Evolutionary conservation across 2,329 filamentous ascomycete species (phyloP).

Genomic region (Epichloe baconii): DNA sequence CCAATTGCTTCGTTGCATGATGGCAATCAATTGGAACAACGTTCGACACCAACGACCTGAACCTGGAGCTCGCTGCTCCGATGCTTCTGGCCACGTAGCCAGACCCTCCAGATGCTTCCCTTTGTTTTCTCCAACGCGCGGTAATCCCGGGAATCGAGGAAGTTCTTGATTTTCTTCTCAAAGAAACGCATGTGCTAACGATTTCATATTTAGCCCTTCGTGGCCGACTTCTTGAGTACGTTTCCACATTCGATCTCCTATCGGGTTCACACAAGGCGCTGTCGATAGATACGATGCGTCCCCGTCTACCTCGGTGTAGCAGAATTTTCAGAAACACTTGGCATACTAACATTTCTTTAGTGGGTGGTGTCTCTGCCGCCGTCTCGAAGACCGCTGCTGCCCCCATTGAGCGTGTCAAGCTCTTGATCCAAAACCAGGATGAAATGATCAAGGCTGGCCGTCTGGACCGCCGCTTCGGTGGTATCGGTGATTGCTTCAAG

Average conservation of each 20-base stretch:
- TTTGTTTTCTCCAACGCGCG: background rate
- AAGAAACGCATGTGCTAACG: slow-evolving; percentile 20
- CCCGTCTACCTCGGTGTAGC: background rate
- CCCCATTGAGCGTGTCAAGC: slow-evolving; percentile 99
- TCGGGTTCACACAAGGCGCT: background rate
- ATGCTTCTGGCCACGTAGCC: background rate
- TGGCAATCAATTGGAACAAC: background rate
- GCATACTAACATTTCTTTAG: slow-evolving; percentile 32
- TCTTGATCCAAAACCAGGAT: slow-evolving; percentile 99
- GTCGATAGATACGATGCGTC: background rate
- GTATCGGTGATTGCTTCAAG: slow-evolving; percentile 90
- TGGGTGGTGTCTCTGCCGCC: slow-evolving; percentile 99
- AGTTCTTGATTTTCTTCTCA: slow-evolving; percentile 2
- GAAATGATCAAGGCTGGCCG: slow-evolving; percentile 99
- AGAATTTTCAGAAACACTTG: slow-evolving; percentile 1
- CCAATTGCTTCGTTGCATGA: slow-evolving; percentile 10
- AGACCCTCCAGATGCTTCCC: background rate
- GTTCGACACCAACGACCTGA: background rate
- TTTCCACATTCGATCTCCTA: slow-evolving; percentile 20
- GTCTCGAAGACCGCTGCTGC: slow-evolving; percentile 99
- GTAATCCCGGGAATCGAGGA: slow-evolving; percentile 4
- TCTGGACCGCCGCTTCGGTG: slow-evolving; percentile 93
- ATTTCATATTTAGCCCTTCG: slow-evolving; percentile 55
- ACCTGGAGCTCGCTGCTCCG: background rate
- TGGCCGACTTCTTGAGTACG: slow-evolving; percentile 99